phyloP scores from a whole-genome alignment of 192 early-diverging fungal genomes.

The Backusella luteola region DNA sequence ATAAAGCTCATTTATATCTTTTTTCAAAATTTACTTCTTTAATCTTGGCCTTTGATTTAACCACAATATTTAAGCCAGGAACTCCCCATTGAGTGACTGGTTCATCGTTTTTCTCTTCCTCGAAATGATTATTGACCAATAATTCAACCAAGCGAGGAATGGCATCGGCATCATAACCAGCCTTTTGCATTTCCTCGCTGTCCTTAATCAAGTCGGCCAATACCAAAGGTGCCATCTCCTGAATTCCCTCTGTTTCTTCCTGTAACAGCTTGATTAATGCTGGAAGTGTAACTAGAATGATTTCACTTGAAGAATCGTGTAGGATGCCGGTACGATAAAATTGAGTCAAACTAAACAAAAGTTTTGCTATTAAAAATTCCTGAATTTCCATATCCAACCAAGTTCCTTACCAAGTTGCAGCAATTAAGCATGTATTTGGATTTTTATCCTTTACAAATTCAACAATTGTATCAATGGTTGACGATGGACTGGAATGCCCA shows the following conservation, averaged over 20 bases:
- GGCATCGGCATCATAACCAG: constrained; percentile 73
- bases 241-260: constrained; percentile 47
- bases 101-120: constrained; percentile 30
- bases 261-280: constrained; percentile 67
- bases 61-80: constrained; percentile 23
- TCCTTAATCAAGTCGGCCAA: constrained; percentile 72
- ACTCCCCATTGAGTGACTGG: constrained; percentile 18
- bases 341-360: constrained; percentile 52
- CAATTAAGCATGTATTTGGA: constrained; percentile 63
- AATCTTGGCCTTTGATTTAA: constrained; percentile 52
- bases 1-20: neutral
- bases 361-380: neutral
- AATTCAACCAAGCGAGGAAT: constrained; percentile 62
- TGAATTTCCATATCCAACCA: neutral
- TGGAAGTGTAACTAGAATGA: constrained; percentile 58
- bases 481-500: neutral
- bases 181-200: constrained; percentile 70
- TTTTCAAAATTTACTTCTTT: constrained; percentile 48
- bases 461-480: constrained; percentile 45
- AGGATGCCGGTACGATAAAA: constrained; percentile 63
- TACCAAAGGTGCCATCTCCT: constrained; percentile 68
- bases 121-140: constrained; percentile 34
- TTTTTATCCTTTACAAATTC: constrained; percentile 64
- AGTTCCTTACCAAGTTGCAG: constrained; percentile 58
- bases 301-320: constrained; percentile 48